phyloP scores from a whole-genome alignment of 2,329 filamentous ascomycete species.

The Gnomoniopsis sp. region DNA sequence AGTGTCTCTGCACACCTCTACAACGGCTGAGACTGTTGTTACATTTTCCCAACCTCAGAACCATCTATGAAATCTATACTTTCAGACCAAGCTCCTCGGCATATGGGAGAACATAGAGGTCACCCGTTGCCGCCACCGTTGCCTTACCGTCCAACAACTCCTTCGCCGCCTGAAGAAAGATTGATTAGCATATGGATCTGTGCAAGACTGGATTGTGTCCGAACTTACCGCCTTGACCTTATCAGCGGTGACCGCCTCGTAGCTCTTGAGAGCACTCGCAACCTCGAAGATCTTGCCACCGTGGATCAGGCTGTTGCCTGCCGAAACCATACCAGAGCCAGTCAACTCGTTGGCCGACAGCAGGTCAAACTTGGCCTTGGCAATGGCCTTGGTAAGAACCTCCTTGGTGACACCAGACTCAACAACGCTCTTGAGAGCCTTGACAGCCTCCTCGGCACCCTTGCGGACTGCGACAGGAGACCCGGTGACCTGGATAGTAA shows the following conservation, averaged over 20 bases:
- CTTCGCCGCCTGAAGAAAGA: slow-evolving; percentile 70
- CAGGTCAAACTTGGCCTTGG: slow-evolving; percentile 89
- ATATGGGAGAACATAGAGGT: slow-evolving; percentile 86
- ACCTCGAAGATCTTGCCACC: slow-evolving; percentile 81
- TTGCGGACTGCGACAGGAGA: slow-evolving; percentile 68
- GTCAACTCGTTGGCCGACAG: slow-evolving; percentile 78
- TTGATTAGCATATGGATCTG: slow-evolving; percentile 25
- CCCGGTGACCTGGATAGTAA: slow-evolving; percentile 79
- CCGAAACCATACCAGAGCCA: slow-evolving; percentile 73
- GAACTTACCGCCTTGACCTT: slow-evolving; percentile 77
- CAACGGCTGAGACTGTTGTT: slow-evolving; percentile 39
- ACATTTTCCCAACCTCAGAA: slow-evolving; percentile 31
- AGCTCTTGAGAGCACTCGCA: slow-evolving; percentile 70
- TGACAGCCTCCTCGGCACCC: slow-evolving; percentile 73
- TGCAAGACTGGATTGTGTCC: not conserved
- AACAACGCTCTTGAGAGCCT: slow-evolving; percentile 77
- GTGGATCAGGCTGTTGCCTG: slow-evolving; percentile 79
- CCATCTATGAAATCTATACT: slow-evolving; percentile 62
- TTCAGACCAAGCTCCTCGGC: slow-evolving; percentile 91
- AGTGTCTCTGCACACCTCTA: slow-evolving; percentile 36
- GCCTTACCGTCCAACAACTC: slow-evolving; percentile 84
- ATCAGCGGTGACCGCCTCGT: slow-evolving; percentile 78
- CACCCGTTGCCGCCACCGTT: slow-evolving; percentile 83
- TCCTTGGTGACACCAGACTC: slow-evolving; percentile 75
- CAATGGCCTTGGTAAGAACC: slow-evolving; percentile 85